Evolutionary conservation across 768 basidiomycete genomes (phyloP), one percentile per base, ranked within the genome.

Genomic region (Leccinum imitatum): DNA sequence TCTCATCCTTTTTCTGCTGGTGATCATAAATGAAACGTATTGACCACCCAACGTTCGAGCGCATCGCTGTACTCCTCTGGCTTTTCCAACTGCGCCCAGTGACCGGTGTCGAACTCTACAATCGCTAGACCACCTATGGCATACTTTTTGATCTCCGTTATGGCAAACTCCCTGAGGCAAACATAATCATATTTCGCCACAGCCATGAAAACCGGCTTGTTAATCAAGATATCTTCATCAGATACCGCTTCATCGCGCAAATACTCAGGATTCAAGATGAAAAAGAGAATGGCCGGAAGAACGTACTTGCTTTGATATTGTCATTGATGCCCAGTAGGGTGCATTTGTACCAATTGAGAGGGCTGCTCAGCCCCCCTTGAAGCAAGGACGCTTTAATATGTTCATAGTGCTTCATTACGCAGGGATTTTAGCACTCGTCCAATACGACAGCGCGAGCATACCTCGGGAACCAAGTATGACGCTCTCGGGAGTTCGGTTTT

Each of bases 311-410:
- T 65, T 62, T 68, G n/a, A 69, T 73, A 41, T 63, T 60, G 33
- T 68, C 56, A 53, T 75, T 67, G 30, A 76, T 60, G 7, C 71
- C 74, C 10, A 54, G 59, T 15, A 72, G 33, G 60, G 67, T 67
- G 57, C 66, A 68, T 35, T 61, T 70, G 68, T 79, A 80, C 76
- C 77, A 80, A 59, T 71, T 72, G 58, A 77, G 67, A 23, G 78
- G 70, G 10, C 69, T 73, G 23, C 53, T 56, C 52, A 80, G 54
- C 6, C 79, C 75, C 6, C 73, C 70, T 23, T 68, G 57, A 21
- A 63, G 60, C 9, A 79, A 63, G 5, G 67, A 71, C 8, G 66
- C 52, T 30, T 65, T 64, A 57, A 69, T 70, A 27, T 65, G 67
- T 39, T 74, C 64, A 51, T 67, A 66, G 53, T 69, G 67, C 75